Conservation (phyloP, 805 yeast species). For the Metschnikowia santaceciliae region DNA sequence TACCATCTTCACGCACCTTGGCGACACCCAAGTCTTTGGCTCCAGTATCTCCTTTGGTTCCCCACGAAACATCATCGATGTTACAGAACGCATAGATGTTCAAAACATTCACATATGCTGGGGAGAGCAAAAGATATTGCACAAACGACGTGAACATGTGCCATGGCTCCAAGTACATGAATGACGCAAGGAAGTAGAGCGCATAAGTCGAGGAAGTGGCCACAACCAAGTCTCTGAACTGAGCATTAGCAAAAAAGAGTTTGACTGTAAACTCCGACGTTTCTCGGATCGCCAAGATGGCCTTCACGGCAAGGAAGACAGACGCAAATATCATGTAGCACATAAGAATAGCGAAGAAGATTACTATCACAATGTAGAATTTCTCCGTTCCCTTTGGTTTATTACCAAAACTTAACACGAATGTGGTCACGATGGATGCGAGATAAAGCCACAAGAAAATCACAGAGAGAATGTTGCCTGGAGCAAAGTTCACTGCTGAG, state of each 20-base stretch:
- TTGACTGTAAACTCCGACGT: constrained; percentile 39
- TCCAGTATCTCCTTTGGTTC: constrained; percentile 67
- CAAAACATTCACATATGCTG: constrained; percentile 52
- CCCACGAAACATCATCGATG: constrained; percentile 72
- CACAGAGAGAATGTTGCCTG: constrained; percentile 47
- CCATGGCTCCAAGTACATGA: constrained; percentile 64
- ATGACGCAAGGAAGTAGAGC: constrained; percentile 54
- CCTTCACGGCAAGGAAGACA: constrained; percentile 52
- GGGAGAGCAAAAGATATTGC: constrained; percentile 49
- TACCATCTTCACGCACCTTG: constrained; percentile 51
- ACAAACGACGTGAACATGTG: constrained; percentile 55
- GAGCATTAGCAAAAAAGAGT: constrained; percentile 44
- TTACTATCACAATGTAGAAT: constrained; percentile 49
- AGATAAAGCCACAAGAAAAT: constrained; percentile 53
- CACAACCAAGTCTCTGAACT: constrained; percentile 49
- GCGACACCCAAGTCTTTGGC: constrained; percentile 55
- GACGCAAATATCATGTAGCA: constrained; percentile 57
- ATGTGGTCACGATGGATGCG: constrained; percentile 56
- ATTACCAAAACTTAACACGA: constrained; percentile 61
- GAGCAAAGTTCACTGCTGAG: constrained; percentile 36
- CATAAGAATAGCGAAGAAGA: constrained; percentile 58
- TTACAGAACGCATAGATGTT: constrained; percentile 68
- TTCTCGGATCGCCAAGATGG: constrained; percentile 36
- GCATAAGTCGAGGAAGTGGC: constrained; percentile 61
- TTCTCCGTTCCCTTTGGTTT: constrained; percentile 58